Conservation (phyloP, 306 rosid genomes). For the Cajanus cajan region DNA sequence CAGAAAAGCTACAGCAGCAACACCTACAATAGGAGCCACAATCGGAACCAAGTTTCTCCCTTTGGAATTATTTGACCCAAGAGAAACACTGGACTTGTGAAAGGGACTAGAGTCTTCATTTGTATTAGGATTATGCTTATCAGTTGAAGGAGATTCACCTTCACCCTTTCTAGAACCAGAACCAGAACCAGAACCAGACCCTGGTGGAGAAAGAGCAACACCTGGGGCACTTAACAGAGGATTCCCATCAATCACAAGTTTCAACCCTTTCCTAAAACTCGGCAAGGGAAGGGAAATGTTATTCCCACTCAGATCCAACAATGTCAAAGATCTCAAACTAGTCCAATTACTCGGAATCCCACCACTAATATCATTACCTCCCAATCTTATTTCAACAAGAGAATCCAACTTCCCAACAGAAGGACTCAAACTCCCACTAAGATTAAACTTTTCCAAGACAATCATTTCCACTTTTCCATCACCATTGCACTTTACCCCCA, state of each 20-base stretch:
- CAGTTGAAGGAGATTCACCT: neutral
- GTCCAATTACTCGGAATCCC: constrained; percentile 62
- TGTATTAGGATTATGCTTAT: neutral
- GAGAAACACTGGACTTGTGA: neutral
- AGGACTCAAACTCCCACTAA: constrained; percentile 70
- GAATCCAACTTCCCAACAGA: constrained; percentile 56
- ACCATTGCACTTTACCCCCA: constrained; percentile 59
- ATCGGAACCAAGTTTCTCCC: neutral
- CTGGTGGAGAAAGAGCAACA: neutral
- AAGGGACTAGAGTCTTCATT: neutral
- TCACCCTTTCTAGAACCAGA: neutral
- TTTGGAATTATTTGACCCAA: neutral
- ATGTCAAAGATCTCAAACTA: constrained; percentile 46
- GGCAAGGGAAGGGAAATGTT: constrained; percentile 71
- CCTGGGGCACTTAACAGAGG: neutral
- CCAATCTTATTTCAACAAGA: constrained; percentile 52
- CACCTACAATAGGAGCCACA: constrained; percentile 21
- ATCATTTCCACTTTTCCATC: constrained; percentile 50
- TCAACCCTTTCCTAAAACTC: constrained; percentile 9
- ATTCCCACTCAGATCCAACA: constrained; percentile 68
- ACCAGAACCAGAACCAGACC: too few species aligned
- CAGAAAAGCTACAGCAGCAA: constrained; percentile 60
- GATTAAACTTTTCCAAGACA: constrained; percentile 48
- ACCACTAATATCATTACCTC: constrained; percentile 54
- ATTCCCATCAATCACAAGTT: constrained; percentile 26